Evolutionary conservation across 2,329 filamentous ascomycete species (phyloP).

Genomic region (Beauveria pseudobassiana): DNA sequence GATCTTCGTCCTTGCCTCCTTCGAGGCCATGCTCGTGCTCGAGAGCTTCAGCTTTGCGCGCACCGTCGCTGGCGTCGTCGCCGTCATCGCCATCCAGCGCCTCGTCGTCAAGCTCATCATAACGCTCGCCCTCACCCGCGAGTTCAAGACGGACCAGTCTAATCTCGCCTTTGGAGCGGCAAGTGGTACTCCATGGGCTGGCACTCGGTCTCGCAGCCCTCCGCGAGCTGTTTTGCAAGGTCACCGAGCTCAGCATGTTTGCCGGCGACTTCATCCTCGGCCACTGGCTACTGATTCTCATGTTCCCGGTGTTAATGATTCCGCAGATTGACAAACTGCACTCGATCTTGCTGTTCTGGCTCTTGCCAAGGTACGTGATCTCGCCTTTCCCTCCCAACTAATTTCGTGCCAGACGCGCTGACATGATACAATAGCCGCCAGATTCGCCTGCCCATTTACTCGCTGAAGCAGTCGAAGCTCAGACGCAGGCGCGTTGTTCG

Average conservation of each 20-base stretch:
- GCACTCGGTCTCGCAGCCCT: conserved; percentile 94
- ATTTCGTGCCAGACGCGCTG: not conserved
- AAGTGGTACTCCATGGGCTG: conserved; percentile 99
- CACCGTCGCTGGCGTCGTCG: conserved; percentile 82
- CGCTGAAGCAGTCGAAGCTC: conserved; percentile 96
- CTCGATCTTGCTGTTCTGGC: conserved; percentile 98
- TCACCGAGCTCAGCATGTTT: conserved; percentile 94
- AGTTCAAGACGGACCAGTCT: conserved; percentile 90
- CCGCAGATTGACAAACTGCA: conserved; percentile 92
- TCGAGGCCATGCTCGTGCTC: conserved; percentile 92
- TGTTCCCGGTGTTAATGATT: conserved; percentile 76
- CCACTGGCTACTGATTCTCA: conserved; percentile 83
- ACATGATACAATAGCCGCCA: conserved; percentile 59
- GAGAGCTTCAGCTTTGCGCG: conserved; percentile 80
- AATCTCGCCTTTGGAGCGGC: conserved; percentile 99
- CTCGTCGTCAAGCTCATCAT: conserved; percentile 96
- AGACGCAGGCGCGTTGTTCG: conserved; percentile 86
- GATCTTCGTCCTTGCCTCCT: conserved; percentile 76
- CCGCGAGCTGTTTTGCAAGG: conserved; percentile 97
- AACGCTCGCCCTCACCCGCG: conserved; percentile 74
- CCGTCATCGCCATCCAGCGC: conserved; percentile 80
- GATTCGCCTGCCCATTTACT: conserved; percentile 98
- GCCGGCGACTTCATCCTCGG: conserved; percentile 89
- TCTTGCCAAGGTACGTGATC: conserved; percentile 81
- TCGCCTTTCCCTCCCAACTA: not conserved